Evolutionary conservation across 257 asterid genomes (phyloP), one percentile per base, ranked within the genome.

Genomic region (Eustoma russellianum): DNA sequence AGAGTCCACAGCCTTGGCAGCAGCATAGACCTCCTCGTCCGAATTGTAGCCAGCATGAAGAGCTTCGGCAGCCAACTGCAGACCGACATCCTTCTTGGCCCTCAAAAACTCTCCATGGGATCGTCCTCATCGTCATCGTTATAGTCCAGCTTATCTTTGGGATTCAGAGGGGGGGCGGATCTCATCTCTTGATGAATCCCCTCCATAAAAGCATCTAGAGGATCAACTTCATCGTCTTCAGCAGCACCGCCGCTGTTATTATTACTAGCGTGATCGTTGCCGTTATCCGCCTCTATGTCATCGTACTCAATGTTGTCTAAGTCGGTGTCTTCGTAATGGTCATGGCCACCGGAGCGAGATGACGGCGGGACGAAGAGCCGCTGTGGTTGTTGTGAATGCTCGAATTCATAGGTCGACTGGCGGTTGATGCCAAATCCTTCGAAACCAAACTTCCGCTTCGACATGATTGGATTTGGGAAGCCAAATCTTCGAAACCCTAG

Each of bases 1-100:
- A 0, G 98, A 89, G 60, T 91, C 98, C 68, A 91, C 93, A 6
- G 98, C 98, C 79, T 91, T 91, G 0, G 98, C 98, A 7, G 95
- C 96, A 13, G 98, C 98, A 68, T 91, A 91, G 67, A 91, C 98
- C 81, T 91, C 98, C 71, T 91, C 98, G 1, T 91, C 98, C 5
- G 98, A 91, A 77, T 91, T 85, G 63, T 87, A 91, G 8, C 98
- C 98, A 1, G 98, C 98, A 61, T 79, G 83, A 61, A 91, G 72
- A 58, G 86, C 98, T 13, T 91, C 98, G 11, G 98, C 87, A 54
- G 98, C 98, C 78, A 87, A 71, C 58, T 88, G 95, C 71, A 91
- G 73, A 18, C 93, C 96, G 50, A 87, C 66, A 76, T 91, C 98
- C 80, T 84, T 91, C 86, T 91, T 91, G 19, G 95, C 89, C 58